Percentiles rank a stretch among this genome's conserved stretches.
Conservation (phyloP, 2,329 filamentous ascomycete genomes). For the Apiospora aurea region DNA sequence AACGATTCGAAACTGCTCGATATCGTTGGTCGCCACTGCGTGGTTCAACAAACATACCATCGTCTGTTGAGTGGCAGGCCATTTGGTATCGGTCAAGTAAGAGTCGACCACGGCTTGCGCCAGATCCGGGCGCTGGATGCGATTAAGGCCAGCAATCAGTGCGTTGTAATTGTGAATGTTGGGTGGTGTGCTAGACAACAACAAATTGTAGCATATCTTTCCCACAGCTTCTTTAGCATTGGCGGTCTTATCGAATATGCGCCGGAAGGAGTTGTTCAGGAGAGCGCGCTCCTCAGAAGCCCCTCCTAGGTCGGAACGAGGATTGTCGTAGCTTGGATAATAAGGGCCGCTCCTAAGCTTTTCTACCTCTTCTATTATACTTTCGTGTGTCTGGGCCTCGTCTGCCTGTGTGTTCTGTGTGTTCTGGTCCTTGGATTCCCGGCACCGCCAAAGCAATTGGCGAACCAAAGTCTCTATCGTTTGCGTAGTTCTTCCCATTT, state of each 20-base stretch:
- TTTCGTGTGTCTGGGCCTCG: slow-evolving; percentile 24
- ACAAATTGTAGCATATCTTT: slow-evolving; percentile 71
- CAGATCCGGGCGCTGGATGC: slow-evolving; percentile 55
- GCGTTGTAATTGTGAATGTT: slow-evolving; percentile 75
- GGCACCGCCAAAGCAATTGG: slow-evolving; percentile 24
- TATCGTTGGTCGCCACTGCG: slow-evolving; percentile 51
- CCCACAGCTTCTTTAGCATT: slow-evolving; percentile 41
- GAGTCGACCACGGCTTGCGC: slow-evolving; percentile 61
- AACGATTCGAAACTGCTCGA: slow-evolving; percentile 51
- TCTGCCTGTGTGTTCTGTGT: slow-evolving; percentile 9
- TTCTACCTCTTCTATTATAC: slow-evolving; percentile 32
- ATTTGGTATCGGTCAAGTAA: slow-evolving; percentile 52
- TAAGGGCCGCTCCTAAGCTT: slow-evolving; percentile 27
- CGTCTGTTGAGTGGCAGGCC: slow-evolving; percentile 58
- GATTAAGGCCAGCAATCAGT: slow-evolving; percentile 71
- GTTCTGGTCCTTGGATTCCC: not conserved
- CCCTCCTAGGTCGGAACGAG: slow-evolving; percentile 28
- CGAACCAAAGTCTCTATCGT: slow-evolving; percentile 27
- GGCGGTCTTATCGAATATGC: slow-evolving; percentile 37
- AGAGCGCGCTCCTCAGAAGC: slow-evolving; percentile 30
- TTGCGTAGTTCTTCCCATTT: slow-evolving; percentile 26
- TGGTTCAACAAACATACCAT: slow-evolving; percentile 58
- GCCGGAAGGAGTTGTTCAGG: slow-evolving; percentile 38
- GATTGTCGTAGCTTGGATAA: slow-evolving; percentile 37
- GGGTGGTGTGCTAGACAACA: slow-evolving; percentile 67